Evolutionary conservation across 192 early-diverging fungal species (phyloP), one percentile per base, ranked within the genome.

Genomic region (Paraglomus brasilianum): DNA sequence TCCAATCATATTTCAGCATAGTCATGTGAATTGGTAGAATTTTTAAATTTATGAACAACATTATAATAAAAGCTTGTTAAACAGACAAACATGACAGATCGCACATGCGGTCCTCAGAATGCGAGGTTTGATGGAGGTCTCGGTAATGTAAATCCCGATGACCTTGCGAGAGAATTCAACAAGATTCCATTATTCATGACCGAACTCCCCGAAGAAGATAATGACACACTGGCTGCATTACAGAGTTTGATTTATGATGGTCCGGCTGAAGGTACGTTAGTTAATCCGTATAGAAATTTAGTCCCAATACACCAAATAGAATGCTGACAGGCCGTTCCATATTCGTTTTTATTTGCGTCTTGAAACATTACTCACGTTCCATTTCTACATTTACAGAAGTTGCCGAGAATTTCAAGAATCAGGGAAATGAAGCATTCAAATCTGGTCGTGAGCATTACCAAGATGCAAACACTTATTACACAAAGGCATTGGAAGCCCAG

Each of bases 151-250:
- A 17, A 17, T 0, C 19, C 17, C 19, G 63, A 45, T 39, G 78
- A 85, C 53, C 75, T 91, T 7, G 72, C 81, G 13, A 71, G 78
- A 50, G 83, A 90, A 22, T 79, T 93, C 65, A 75, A 87, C 43
- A 80, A 77, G n/a, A 87, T 93, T n/a, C 97, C 97, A 5, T 80
- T 99, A 51, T 99, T 99, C 79, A 99, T 99, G 97, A 85, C 77
- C 48, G 72, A 82, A 14, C 72, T 95, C 22, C 88, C 88, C 8
- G 77, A 87, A 10, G 88, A 87, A 44, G 78, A 80, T 8, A 84
- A 86, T 48, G 87, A 89, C 21, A 94, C 94, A 71, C 77, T 98
- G 43, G 83, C 78, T 24, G 97, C 97, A 1, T 70, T 98, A 13
- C 88, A 95, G 72, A 85, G 87, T 48, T 77, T 99, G 19, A 82